A percentile compares a stretch with the other conserved stretches of the same genome.
Conservation (phyloP, 352 stramenopile species). For the Pseudoperonospora humuli region DNA sequence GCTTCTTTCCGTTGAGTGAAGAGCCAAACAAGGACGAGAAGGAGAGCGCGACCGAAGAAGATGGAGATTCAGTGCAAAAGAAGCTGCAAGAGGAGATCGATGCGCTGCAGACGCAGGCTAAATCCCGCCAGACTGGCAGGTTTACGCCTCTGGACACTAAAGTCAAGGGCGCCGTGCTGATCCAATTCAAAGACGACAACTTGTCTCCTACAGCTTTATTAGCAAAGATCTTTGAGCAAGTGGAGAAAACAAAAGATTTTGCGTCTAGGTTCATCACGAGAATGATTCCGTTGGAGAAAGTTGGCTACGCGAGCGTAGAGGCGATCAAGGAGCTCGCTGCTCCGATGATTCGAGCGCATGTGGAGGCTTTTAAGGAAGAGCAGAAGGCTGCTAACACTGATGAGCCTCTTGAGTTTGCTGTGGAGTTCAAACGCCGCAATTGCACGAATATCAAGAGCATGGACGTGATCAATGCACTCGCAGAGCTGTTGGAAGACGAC, state of each 20-base stretch:
- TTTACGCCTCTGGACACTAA: constrained; percentile 68
- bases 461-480: constrained; percentile 66
- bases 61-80: constrained; percentile 44
- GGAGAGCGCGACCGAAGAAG: constrained; percentile 9
- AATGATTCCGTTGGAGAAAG: constrained; percentile 64
- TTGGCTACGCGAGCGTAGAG: constrained; percentile 55
- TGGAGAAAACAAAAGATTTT: constrained; percentile 59
- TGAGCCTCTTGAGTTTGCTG: constrained; percentile 32
- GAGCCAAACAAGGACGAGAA: constrained; percentile 15
- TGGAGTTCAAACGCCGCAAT: constrained; percentile 77
- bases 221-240: constrained; percentile 52
- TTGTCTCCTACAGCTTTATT: constrained; percentile 44
- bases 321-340: constrained; percentile 46
- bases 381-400: constrained; percentile 16
- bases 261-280: constrained; percentile 65
- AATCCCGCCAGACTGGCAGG: constrained; percentile 50
- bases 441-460: constrained; percentile 63
- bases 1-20: constrained; percentile 35
- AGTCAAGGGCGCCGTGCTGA: constrained; percentile 62
- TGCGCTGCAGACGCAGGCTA: constrained; percentile 45
- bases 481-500: constrained; percentile 38
- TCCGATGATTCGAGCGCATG: constrained; percentile 46
- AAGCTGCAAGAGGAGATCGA: constrained; percentile 64
- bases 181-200: constrained; percentile 48
- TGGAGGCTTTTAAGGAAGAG: constrained; percentile 27